Conservation (phyloP, 2,329 filamentous ascomycete genomes). For the Colletotrichum truncatum region DNA sequence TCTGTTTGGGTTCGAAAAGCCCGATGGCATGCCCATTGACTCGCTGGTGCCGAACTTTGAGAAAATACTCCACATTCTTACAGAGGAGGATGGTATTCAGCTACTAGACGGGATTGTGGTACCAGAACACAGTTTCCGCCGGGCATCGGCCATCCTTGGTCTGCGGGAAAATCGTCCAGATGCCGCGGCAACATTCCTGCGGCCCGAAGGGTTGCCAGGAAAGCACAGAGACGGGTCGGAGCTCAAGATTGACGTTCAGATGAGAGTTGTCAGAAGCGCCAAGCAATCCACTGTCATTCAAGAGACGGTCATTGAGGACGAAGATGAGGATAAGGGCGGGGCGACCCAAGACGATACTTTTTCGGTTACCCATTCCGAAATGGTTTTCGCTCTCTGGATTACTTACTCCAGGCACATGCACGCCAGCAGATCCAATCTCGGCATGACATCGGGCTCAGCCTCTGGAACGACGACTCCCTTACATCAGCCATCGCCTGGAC, state of each 20-base stretch:
- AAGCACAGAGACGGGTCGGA: slow-evolving; percentile 91
- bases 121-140: slow-evolving; percentile 93
- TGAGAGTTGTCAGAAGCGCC: slow-evolving; percentile 94
- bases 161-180: slow-evolving; percentile 85
- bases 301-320: slow-evolving; percentile 69
- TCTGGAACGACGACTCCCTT: slow-evolving; percentile 76
- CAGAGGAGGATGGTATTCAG: slow-evolving; percentile 84
- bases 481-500: slow-evolving; percentile 81
- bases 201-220: slow-evolving; percentile 85
- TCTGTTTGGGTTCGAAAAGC: slow-evolving; percentile 87
- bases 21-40: slow-evolving; percentile 82
- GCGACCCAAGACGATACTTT: slow-evolving; percentile 53
- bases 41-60: slow-evolving; percentile 89
- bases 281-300: slow-evolving; percentile 69
- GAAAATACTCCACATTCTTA: slow-evolving; percentile 81
- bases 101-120: slow-evolving; percentile 95
- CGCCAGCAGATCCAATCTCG: slow-evolving; percentile 69
- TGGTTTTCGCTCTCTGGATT: slow-evolving; percentile 96
- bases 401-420: slow-evolving; percentile 96
- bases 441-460: slow-evolving; percentile 69
- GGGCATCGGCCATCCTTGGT: slow-evolving; percentile 84
- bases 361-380: slow-evolving; percentile 69
- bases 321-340: slow-evolving; percentile 50
- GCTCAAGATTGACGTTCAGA: slow-evolving; percentile 93
- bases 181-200: slow-evolving; percentile 80